Conservation (phyloP, 106 monocot species). For the Alisma plantagoaquatica region DNA sequence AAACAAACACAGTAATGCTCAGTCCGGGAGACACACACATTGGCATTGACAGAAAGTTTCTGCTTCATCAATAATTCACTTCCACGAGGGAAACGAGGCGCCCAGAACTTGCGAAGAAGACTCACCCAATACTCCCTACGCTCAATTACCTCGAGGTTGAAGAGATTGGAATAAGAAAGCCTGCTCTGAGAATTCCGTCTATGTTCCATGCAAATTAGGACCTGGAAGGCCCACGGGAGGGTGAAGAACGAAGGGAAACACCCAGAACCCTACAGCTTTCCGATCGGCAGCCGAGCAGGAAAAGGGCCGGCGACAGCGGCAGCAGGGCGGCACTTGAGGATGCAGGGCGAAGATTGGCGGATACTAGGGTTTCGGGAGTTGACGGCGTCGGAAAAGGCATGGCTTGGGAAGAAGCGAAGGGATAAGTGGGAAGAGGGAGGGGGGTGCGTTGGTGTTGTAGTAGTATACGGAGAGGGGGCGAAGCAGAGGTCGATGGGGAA, state of each 20-base stretch:
- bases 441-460: background rate
- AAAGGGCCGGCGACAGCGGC: background rate
- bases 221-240: no score
- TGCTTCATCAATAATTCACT: no score
- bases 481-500: background rate
- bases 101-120: background rate
- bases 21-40: background rate
- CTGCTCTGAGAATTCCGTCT: slow-evolving; percentile 26
- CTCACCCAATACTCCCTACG: background rate
- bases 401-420: slow-evolving; percentile 3
- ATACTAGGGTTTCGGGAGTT: no score
- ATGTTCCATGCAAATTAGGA: slow-evolving; percentile 24
- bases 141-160: slow-evolving; percentile 74
- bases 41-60: background rate
- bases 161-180: slow-evolving; percentile 66
- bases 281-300: background rate
- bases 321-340: background rate
- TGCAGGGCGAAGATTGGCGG: background rate
- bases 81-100: background rate
- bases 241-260: no score
- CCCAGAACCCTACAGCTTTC: background rate
- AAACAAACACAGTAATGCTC: background rate
- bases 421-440: background rate
- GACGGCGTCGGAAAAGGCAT: slow-evolving; percentile 16
- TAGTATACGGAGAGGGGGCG: background rate